Conservation (phyloP, 768 basidiomycete species). For the Pisolithus tinctorius region DNA sequence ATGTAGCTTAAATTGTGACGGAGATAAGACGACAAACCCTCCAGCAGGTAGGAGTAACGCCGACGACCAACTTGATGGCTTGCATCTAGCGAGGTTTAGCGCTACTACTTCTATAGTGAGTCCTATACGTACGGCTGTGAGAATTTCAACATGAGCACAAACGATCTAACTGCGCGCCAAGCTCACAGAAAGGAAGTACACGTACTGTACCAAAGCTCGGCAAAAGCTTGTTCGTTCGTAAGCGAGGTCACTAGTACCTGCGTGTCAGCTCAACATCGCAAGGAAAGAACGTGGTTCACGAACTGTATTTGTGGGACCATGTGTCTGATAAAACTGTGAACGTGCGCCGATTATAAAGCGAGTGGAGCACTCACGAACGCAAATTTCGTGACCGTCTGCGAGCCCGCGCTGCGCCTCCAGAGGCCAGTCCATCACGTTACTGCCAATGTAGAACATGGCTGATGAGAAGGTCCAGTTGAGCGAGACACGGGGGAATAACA, state of each 20-base stretch:
- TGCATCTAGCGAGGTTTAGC: constrained; percentile 31
- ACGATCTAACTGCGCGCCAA: not conserved
- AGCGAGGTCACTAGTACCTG: constrained; percentile 45
- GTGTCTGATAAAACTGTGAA: constrained; percentile 15
- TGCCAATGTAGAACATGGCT: constrained; percentile 62
- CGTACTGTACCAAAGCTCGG: constrained; percentile 72
- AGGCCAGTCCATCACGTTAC: constrained; percentile 51
- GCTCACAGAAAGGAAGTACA: not conserved
- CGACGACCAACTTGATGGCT: constrained; percentile 47
- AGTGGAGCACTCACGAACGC: constrained; percentile 41
- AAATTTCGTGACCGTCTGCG: constrained; percentile 55
- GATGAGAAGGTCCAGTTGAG: not conserved
- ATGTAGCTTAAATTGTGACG: not conserved
- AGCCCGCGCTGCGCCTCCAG: constrained; percentile 48
- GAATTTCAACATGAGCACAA: not conserved
- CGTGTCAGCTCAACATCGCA: not conserved
- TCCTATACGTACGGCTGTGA: constrained; percentile 19
- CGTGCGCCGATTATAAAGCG: too few species aligned
- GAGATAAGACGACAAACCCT: constrained; percentile 30
- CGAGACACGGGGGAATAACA: not conserved
- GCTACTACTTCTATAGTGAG: too few species aligned
- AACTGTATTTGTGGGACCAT: constrained; percentile 41
- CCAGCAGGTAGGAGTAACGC: constrained; percentile 58
- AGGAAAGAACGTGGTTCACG: constrained; percentile 8
- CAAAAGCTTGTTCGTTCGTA: constrained; percentile 60